Evolutionary conservation across 345 rosid species (phyloP).

Genomic region (Erodium maritimum): DNA sequence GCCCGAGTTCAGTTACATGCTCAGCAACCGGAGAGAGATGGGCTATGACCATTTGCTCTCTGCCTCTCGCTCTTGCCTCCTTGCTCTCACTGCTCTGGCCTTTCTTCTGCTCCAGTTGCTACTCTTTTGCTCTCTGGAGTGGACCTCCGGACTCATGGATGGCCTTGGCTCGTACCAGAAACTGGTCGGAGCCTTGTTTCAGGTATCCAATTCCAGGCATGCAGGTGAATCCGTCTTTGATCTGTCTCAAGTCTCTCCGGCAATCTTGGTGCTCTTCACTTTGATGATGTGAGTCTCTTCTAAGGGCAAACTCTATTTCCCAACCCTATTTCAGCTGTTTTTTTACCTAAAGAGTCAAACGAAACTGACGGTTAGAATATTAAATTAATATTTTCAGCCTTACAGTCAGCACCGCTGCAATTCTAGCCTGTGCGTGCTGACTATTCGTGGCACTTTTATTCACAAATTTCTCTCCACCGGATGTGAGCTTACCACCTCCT

Average conservation of each 20-base stretch:
- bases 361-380: too few relatives aligned
- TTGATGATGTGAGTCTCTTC: conserved; percentile 52
- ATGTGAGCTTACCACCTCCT: too few relatives aligned
- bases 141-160: conserved; percentile 15
- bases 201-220: conserved; percentile 36
- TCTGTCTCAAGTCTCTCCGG: conserved; percentile 36
- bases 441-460: too few relatives aligned
- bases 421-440: too few relatives aligned
- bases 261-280: conserved; percentile 39
- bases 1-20: conserved; percentile 21
- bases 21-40: conserved; percentile 23
- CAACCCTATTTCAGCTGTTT: too few relatives aligned
- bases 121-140: conserved; percentile 9
- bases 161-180: conserved; percentile 39
- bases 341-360: too few relatives aligned
- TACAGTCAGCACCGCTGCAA: too few relatives aligned
- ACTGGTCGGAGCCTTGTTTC: conserved; percentile 28
- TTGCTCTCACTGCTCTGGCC: conserved; percentile 32
- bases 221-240: conserved; percentile 42
- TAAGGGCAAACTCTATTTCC: too few relatives aligned
- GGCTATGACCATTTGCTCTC: conserved; percentile 42
- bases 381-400: too few relatives aligned
- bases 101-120: conserved; percentile 13
- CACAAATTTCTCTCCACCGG: too few relatives aligned
- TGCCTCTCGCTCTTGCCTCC: conserved; percentile 2